These are phyloP conservation scores for Aquilaria malaccensis DNA, from an alignment of 345 rosid genomes.

Conservation along the genomic window DNA sequence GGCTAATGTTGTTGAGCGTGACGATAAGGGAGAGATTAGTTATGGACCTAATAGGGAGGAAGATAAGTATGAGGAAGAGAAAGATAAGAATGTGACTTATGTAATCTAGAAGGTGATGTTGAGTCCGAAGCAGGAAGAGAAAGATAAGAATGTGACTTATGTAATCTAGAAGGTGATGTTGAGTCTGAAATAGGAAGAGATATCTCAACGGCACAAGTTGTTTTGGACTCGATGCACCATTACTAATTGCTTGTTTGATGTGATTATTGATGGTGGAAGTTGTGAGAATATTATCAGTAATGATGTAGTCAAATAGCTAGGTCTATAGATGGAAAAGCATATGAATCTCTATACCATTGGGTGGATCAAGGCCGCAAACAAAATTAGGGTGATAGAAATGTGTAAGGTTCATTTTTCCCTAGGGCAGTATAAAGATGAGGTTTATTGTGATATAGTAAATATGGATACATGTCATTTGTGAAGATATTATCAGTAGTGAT, in stretches of 20 bases:
- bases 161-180: neutral
- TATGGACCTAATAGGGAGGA: neutral
- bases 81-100: no score
- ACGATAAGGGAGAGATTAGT: neutral
- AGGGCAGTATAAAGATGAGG: no score
- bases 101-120: neutral
- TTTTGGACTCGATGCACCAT: no score
- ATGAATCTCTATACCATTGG: neutral
- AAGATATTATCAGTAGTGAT: no score
- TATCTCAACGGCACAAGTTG: no score
- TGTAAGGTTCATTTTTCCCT: no score
- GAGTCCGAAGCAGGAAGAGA: neutral
- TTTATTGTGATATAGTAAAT: no score
- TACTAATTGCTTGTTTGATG: no score
- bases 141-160: no score
- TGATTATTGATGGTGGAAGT: neutral
- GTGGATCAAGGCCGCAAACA: no score
- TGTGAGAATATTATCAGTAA: neutral
- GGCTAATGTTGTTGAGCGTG: neutral
- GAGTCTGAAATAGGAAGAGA: neutral
- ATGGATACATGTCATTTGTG: no score
- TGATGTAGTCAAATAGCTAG: neutral
- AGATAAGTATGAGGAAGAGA: neutral
- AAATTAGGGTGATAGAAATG: no score
- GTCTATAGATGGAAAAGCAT: neutral